Evolutionary conservation across 495 filamentous ascomycete species (phyloP).

Genomic region (Delitschia confertaspora): DNA sequence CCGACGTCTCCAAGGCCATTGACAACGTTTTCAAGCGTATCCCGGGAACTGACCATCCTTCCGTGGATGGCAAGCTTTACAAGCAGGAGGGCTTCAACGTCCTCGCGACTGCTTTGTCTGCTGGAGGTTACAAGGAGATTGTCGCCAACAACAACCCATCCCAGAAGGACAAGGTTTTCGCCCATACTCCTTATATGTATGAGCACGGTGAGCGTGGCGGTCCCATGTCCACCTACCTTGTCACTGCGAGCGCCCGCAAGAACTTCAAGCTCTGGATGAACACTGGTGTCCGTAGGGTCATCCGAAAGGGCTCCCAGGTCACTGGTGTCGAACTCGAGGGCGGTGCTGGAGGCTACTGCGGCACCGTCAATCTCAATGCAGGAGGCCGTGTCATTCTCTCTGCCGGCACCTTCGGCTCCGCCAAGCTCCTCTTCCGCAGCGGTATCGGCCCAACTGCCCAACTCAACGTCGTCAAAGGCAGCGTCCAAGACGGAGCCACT

Average conservation of each 20-base stretch:
- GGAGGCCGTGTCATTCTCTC: conserved; percentile 59
- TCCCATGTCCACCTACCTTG: conserved; percentile 65
- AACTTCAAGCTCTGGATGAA: conserved; percentile 64
- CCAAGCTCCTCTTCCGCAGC: conserved; percentile 53
- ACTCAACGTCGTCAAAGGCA: conserved; percentile 30
- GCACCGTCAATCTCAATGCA: conserved; percentile 51
- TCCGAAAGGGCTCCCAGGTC: conserved; percentile 51
- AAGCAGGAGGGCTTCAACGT: conserved; percentile 57
- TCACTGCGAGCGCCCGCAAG: conserved; percentile 46
- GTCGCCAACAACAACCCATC: conserved; percentile 52
- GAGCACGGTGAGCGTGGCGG: conserved; percentile 57
- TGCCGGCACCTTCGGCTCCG: conserved; percentile 61
- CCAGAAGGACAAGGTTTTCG: conserved; percentile 57
- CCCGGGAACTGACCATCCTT: conserved; percentile 60
- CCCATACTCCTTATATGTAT: conserved; percentile 63
- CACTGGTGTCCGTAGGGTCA: conserved; percentile 55
- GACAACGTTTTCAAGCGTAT: conserved; percentile 57
- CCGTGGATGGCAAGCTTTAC: conserved; percentile 59
- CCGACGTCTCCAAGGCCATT: conserved; percentile 51
- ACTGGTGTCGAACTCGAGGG: conserved; percentile 61
- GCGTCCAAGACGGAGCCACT: conserved; percentile 24
- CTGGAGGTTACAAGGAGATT: conserved; percentile 53
- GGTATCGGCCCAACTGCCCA: conserved; percentile 35
- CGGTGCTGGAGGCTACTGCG: conserved; percentile 46
- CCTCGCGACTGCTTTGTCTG: conserved; percentile 47